Evolutionary conservation across 2,329 filamentous ascomycete genomes (phyloP), one percentile per base, ranked within the genome.

Genomic region (Cordyceps cateniannulata): DNA sequence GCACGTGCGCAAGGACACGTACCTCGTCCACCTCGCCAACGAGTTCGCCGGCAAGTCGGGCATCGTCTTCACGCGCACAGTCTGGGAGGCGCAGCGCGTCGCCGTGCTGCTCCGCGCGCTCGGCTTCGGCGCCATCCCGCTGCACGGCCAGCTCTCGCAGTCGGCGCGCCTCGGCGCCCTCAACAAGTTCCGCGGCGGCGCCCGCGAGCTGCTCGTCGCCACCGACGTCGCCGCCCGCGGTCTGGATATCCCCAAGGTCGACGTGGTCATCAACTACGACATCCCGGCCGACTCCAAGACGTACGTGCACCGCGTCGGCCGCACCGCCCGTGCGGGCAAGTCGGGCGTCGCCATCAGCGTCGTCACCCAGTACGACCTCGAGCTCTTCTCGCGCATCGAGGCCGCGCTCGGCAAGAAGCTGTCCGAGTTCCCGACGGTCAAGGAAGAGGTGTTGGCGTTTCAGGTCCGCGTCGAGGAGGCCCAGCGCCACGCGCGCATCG

Each of bases 221-320:
- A 97, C 93, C 0, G 93, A 97, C 72, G 91, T 97, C n/a, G 93
- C 93, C 1, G 90, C 93, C 1, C 87, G 93, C 71, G 93, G 93
- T 80, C 81, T 97, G 7, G 93, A 97, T 78, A 96, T 97, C 51
- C 92, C 92, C 14, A 88, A 85, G n/a, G 92, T 97, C 14, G 91
- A 96, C 65, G 77, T 93, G 0, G 90, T 97, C 2, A 73, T 96
- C 65, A 96, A 96, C 75, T 90, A 87, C 66, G 92, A 96, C 69
- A 76, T 96, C 2, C 91, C 92, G 0, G 83, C 86, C 29, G 91
- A 96, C 73, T 90, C 85, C 67, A 96, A 96, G 75, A 96, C 92
- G 0, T 96, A 96, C 68, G 89, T 96, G 35, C 92, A 96, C 73
- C 84, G 92, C 57, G 91, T 96, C 1, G 92, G 92, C 22, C 88